phyloP scores from a whole-genome alignment of 2,329 filamentous ascomycete genomes.

The Tolypocladium paradoxum region DNA sequence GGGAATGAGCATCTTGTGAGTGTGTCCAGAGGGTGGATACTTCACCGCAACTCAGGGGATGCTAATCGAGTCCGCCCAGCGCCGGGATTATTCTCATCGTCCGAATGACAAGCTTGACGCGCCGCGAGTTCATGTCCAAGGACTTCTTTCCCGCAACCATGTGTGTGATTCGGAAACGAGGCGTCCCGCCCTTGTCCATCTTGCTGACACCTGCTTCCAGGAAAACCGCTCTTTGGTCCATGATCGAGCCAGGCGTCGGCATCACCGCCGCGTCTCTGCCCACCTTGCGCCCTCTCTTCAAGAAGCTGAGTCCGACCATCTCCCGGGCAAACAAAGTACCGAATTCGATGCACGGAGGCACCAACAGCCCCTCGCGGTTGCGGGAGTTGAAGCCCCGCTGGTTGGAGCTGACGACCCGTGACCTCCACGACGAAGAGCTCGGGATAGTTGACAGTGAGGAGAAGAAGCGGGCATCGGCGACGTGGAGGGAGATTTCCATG shows the following conservation, averaged over 20 bases:
- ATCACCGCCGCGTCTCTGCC: slow-evolving; percentile 3
- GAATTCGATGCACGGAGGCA: background rate
- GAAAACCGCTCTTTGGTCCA: slow-evolving; percentile 3
- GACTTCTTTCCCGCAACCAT: slow-evolving; percentile 1
- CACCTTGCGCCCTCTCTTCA: slow-evolving; percentile 4
- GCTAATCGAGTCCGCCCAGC: background rate
- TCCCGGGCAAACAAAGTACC: background rate
- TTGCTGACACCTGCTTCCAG: background rate
- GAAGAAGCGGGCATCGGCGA: background rate
- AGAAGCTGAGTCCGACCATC: background rate
- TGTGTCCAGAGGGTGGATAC: too few relatives aligned
- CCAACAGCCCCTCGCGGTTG: background rate
- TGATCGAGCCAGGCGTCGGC: slow-evolving; percentile 3
- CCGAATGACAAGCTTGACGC: slow-evolving; percentile 1
- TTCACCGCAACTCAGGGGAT: background rate
- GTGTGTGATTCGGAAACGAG: background rate
- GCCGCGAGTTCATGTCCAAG: background rate
- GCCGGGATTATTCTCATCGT: slow-evolving; percentile 1
- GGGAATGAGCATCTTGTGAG: slow-evolving; percentile 5
- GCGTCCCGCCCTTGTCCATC: too few relatives aligned
- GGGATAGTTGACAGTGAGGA: background rate
- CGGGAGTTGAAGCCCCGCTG: background rate
- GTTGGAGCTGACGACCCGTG: background rate
- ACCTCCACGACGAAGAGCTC: background rate
- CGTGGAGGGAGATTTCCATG: background rate